Evolutionary conservation across 768 basidiomycete genomes (phyloP).

Genomic region (Pholiota molesta): DNA sequence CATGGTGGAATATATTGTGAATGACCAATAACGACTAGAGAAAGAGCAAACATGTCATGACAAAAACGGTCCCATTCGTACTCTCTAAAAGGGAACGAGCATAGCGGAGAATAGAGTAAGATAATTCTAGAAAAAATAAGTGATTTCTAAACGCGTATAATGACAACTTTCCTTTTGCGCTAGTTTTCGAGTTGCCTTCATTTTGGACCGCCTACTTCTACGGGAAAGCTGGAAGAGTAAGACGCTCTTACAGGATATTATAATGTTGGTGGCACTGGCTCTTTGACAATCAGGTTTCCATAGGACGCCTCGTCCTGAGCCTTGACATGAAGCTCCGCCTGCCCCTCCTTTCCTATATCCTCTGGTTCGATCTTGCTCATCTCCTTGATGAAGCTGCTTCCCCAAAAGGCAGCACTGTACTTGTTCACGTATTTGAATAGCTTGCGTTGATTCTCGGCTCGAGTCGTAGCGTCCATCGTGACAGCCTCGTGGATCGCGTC

Average conservation of each 20-base stretch:
- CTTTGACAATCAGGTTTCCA: neutral
- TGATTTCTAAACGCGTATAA: neutral
- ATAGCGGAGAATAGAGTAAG: slow-evolving; percentile 3
- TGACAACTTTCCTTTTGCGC: slow-evolving; percentile 8
- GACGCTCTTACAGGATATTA: neutral
- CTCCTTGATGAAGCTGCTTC: slow-evolving; percentile 86
- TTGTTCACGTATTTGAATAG: slow-evolving; percentile 96
- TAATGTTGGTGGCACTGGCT: neutral
- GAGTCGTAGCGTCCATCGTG: slow-evolving; percentile 78
- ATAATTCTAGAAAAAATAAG: slow-evolving; percentile 2
- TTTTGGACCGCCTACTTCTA: slow-evolving; percentile 3
- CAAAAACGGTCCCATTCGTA: neutral
- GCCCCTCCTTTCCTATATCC: slow-evolving; percentile 38
- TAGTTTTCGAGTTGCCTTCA: neutral
- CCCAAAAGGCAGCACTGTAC: slow-evolving; percentile 93
- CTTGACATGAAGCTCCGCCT: slow-evolving; percentile 35
- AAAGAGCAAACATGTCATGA: neutral
- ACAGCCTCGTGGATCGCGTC: slow-evolving; percentile 97
- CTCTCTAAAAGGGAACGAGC: neutral
- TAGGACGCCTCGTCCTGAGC: slow-evolving; percentile 18
- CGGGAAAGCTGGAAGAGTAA: neutral
- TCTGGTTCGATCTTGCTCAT: slow-evolving; percentile 64
- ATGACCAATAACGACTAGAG: neutral
- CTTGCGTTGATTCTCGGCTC: slow-evolving; percentile 94
- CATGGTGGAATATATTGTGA: neutral